phyloP scores from a whole-genome alignment of 1,139 yeast genomes.

The Geotrichum citri-aurantii region DNA sequence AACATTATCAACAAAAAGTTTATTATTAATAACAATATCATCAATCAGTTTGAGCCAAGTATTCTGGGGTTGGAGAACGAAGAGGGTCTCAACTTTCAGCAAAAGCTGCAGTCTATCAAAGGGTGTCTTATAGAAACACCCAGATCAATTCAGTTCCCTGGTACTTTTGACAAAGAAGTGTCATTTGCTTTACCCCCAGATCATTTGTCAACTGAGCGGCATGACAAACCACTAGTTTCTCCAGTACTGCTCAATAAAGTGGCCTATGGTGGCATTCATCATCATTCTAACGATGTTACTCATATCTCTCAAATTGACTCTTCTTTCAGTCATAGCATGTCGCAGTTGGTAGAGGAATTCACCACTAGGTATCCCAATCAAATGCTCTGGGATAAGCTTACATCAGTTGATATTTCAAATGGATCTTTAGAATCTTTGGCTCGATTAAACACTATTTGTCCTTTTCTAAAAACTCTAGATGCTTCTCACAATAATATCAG shows the following conservation, averaged over 20 bases:
- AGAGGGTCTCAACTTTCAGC: background rate
- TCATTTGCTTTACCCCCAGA: constrained; percentile 10
- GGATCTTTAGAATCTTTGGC: constrained; percentile 32
- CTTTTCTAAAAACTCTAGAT: constrained; percentile 32
- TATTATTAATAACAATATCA: background rate
- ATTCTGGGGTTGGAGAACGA: background rate
- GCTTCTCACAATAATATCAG: constrained; percentile 34
- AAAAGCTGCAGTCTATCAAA: constrained; percentile 10
- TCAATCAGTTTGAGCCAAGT: background rate
- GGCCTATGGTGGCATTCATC: background rate
- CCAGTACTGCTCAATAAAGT: background rate
- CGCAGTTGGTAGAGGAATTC: constrained; percentile 31
- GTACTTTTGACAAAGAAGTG: constrained; percentile 4
- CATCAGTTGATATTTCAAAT: constrained; percentile 31
- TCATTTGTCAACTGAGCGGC: background rate
- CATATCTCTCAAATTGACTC: constrained; percentile 30
- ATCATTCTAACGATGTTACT: constrained; percentile 23
- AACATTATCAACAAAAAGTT: background rate
- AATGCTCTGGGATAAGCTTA: constrained; percentile 37
- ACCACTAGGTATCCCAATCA: constrained; percentile 33
- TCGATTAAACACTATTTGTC: constrained; percentile 36
- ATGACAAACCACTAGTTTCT: background rate
- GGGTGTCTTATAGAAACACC: constrained; percentile 12
- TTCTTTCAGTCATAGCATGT: constrained; percentile 24
- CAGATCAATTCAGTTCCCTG: constrained; percentile 2